Percentiles rank a stretch among this genome's conserved stretches.
Evolutionary conservation across 129 eudicot species (phyloP).

Genomic region (Apium graveolens): DNA sequence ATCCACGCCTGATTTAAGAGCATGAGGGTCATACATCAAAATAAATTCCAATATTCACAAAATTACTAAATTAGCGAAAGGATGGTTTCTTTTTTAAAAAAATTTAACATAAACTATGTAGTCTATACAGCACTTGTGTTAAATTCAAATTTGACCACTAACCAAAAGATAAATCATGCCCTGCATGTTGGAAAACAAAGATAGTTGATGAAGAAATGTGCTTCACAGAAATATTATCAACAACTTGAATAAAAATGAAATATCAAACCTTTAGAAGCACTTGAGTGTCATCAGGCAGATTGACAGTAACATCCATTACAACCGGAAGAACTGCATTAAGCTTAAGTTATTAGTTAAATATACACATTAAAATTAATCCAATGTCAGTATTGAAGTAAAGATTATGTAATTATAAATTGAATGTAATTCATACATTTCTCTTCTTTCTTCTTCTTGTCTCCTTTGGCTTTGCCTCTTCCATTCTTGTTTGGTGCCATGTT

Average conservation of each 20-base stretch:
- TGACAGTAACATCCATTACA: constrained; percentile 70
- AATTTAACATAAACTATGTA: too few relatives aligned
- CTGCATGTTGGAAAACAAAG: not conserved
- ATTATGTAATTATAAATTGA: not conserved
- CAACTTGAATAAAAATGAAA: not conserved
- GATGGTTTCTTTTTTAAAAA: too few relatives aligned
- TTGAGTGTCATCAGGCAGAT: constrained; percentile 87
- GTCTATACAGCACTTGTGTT: too few relatives aligned
- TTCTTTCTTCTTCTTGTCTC: constrained; percentile 98
- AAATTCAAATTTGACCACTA: not conserved
- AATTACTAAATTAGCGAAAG: too few relatives aligned
- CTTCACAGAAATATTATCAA: not conserved
- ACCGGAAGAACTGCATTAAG: constrained; percentile 80
- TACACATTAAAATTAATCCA: not conserved
- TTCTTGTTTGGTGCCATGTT: constrained; percentile 95
- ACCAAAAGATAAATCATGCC: not conserved
- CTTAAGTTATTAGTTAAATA: not conserved
- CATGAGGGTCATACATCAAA: too few relatives aligned
- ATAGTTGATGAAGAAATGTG: not conserved
- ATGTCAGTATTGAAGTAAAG: not conserved
- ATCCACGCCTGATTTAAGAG: too few relatives aligned
- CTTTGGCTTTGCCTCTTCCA: constrained; percentile 87
- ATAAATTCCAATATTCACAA: too few relatives aligned
- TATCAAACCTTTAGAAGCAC: constrained; percentile 76
- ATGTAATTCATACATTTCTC: constrained; percentile 57